Conservation (phyloP, 805 yeast genomes). For the Metschnikowia peoriensis region DNA sequence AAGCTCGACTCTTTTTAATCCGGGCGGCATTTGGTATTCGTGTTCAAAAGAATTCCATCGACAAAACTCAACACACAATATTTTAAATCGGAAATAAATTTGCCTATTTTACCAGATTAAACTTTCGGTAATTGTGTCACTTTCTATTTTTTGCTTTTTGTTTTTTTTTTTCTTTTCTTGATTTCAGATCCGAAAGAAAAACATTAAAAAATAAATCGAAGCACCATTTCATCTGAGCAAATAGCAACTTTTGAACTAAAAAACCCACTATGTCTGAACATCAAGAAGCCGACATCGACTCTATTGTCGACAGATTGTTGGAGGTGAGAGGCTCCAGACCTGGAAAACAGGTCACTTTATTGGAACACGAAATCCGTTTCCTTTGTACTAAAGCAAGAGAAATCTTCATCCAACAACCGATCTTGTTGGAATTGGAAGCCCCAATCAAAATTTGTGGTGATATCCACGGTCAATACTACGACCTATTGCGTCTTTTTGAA, state of each 20-base stretch:
- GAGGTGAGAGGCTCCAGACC: conserved; percentile 99
- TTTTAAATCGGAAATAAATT: background rate
- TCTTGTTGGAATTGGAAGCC: conserved; percentile 91
- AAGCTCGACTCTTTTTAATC: background rate
- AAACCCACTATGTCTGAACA: conserved; percentile 31
- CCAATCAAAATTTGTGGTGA: conserved; percentile 97
- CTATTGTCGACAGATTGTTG: conserved; percentile 91
- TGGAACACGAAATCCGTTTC: conserved; percentile 91
- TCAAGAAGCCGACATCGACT: conserved; percentile 90
- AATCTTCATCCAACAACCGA: conserved; percentile 96
- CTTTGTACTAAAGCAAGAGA: conserved; percentile 98
- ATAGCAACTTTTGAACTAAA: background rate
- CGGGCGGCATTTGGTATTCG: conserved; percentile 8
- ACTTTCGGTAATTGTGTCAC: background rate
- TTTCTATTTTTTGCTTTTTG: no score
- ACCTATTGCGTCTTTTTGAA: conserved; percentile 89
- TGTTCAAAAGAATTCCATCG: conserved; percentile 8
- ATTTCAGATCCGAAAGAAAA: background rate
- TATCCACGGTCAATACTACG: conserved; percentile 98
- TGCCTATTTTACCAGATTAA: background rate
- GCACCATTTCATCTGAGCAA: background rate
- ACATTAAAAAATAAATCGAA: background rate
- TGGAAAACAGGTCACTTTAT: conserved; percentile 91
- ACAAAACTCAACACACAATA: conserved; percentile 3
- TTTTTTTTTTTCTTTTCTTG: background rate